A percentile compares a stretch with the other conserved stretches of the same genome.
Evolutionary conservation across 331 rosid genomes (phyloP).

Genomic region (Quercus lobata): DNA sequence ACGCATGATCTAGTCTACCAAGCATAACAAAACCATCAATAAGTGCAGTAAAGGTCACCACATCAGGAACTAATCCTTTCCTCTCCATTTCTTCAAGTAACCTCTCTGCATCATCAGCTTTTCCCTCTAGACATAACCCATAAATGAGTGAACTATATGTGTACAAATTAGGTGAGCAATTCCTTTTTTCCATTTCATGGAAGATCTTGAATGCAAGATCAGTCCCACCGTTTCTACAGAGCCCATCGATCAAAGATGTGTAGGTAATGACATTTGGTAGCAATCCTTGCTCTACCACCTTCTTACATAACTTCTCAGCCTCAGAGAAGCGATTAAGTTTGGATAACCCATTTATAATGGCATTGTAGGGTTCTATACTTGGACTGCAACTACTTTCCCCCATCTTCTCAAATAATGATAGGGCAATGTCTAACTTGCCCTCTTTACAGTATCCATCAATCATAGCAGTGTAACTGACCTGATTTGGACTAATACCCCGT

Average conservation of each 20-base stretch:
- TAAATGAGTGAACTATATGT: conserved; percentile 38
- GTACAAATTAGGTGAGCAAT: conserved; percentile 37
- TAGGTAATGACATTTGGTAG: conserved; percentile 38
- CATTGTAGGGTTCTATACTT: conserved; percentile 36
- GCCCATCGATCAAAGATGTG: conserved; percentile 37
- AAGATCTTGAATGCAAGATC: conserved; percentile 33
- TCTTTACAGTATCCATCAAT: conserved; percentile 30
- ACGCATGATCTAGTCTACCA: conserved; percentile 35
- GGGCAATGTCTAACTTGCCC: conserved; percentile 27
- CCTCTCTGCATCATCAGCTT: conserved; percentile 40
- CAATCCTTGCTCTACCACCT: conserved; percentile 30
- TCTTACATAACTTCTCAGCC: conserved; percentile 20
- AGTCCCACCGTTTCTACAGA: conserved; percentile 34
- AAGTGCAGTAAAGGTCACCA: conserved; percentile 36
- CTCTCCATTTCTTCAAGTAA: conserved; percentile 33
- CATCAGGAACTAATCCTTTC: conserved; percentile 42
- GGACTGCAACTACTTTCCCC: conserved; percentile 28
- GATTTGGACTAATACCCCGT: conserved; percentile 30
- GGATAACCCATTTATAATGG: conserved; percentile 31
- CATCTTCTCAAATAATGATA: conserved; percentile 29
- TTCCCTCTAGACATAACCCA: conserved; percentile 42
- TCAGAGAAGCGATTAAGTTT: conserved; percentile 21
- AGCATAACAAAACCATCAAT: conserved; percentile 40
- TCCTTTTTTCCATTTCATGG: conserved; percentile 35
- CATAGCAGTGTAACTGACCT: conserved; percentile 33